Conservation (phyloP, 2,329 filamentous ascomycete genomes). For the Penicillium olsonii region DNA sequence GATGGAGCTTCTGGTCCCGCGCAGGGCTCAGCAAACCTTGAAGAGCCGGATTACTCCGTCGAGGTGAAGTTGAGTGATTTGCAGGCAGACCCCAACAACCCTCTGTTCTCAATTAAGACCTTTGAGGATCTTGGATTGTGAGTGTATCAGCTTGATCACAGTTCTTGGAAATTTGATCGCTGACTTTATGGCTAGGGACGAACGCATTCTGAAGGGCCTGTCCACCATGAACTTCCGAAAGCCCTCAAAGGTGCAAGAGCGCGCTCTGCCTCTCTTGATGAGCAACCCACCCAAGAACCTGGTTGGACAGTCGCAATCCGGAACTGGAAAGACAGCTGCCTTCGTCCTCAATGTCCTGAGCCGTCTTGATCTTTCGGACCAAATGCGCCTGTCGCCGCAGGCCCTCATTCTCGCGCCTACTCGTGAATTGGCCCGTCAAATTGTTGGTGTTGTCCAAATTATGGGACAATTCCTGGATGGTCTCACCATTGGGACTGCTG, state of each 20-base stretch:
- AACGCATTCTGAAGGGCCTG: slow-evolving; percentile 74
- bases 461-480: slow-evolving; percentile 83
- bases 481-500: slow-evolving; percentile 75
- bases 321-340: slow-evolving; percentile 95
- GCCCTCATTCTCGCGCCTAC: slow-evolving; percentile 83
- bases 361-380: slow-evolving; percentile 72
- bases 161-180: background rate
- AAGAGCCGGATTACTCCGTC: slow-evolving; percentile 81
- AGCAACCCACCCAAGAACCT: slow-evolving; percentile 85
- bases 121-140: slow-evolving; percentile 88
- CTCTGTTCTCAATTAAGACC: slow-evolving; percentile 77
- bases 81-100: slow-evolving; percentile 81
- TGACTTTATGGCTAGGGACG: slow-evolving; percentile 39
- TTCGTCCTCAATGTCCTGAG: slow-evolving; percentile 92
- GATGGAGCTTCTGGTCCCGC: slow-evolving; percentile 43
- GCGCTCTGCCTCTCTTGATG: slow-evolving; percentile 85
- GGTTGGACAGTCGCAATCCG: slow-evolving; percentile 98
- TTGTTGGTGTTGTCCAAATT: slow-evolving; percentile 76
- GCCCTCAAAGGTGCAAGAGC: slow-evolving; percentile 97
- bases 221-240: slow-evolving; percentile 83
- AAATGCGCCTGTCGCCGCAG: slow-evolving; percentile 65
- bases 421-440: slow-evolving; percentile 92
- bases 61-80: slow-evolving; percentile 90
- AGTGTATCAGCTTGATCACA: slow-evolving; percentile 36
- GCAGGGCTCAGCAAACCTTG: slow-evolving; percentile 53